Conservation (phyloP, 1,139 yeast species). For the Scheffersomyces illinoinensis region DNA sequence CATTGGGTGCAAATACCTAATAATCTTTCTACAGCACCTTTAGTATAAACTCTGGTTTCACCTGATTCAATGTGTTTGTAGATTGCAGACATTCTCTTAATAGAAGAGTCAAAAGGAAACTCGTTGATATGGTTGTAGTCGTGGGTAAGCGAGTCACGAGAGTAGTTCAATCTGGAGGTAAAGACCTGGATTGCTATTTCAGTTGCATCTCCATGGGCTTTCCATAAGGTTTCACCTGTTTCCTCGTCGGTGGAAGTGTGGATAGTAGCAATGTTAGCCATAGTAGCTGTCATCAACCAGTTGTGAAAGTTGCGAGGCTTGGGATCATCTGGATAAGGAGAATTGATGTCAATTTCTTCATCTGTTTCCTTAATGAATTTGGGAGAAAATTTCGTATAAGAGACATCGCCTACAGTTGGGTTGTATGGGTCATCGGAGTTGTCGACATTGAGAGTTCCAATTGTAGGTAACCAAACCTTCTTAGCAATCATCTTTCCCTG, state of each 20-base stretch:
- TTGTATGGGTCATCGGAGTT: slow-evolving; percentile 70
- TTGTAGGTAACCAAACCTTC: slow-evolving; percentile 74
- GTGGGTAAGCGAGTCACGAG: slow-evolving; percentile 45
- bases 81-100: slow-evolving; percentile 73
- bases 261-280: slow-evolving; percentile 73
- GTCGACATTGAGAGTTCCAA: slow-evolving; percentile 64
- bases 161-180: slow-evolving; percentile 53
- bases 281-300: slow-evolving; percentile 63
- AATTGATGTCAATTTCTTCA: slow-evolving; percentile 35
- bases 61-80: slow-evolving; percentile 39
- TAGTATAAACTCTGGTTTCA: slow-evolving; percentile 50
- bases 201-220: slow-evolving; percentile 83
- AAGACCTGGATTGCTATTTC: slow-evolving; percentile 83
- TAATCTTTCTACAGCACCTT: slow-evolving; percentile 81
- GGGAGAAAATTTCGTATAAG: slow-evolving; percentile 45
- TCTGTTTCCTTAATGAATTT: slow-evolving; percentile 35
- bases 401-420: slow-evolving; percentile 65
- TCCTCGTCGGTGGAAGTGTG: slow-evolving; percentile 33
- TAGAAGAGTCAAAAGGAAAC: slow-evolving; percentile 76
- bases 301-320: slow-evolving; percentile 30
- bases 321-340: slow-evolving; percentile 21
- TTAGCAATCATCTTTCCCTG: slow-evolving; percentile 78
- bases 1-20: slow-evolving; percentile 58
- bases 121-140: slow-evolving; percentile 54
- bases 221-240: slow-evolving; percentile 53